Evolutionary conservation across 208 protist genomes (phyloP).

Genomic region (Leishmania gerbilli): DNA sequence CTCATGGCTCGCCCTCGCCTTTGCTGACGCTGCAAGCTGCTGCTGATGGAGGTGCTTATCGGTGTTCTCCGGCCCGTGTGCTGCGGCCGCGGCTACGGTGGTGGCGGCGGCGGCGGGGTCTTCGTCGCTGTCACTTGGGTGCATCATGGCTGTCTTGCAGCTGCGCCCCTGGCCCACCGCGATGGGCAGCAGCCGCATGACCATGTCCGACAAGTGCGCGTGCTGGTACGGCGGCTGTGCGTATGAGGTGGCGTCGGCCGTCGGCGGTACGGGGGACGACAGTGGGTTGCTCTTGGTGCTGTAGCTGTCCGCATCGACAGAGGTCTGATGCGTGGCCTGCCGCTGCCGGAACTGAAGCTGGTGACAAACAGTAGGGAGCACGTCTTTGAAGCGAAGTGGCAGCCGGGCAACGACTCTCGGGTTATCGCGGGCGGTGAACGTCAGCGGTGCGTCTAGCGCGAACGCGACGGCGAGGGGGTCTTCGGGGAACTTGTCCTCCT

Average conservation of each 20-base stretch:
- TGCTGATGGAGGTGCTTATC: background rate
- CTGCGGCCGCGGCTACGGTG: background rate
- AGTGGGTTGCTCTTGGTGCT: background rate
- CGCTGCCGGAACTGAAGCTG: slow-evolving; percentile 30
- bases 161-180: slow-evolving; percentile 21
- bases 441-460: slow-evolving; percentile 24
- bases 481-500: background rate
- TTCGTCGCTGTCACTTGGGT: slow-evolving; percentile 8
- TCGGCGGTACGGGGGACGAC: background rate
- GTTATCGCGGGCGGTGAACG: slow-evolving; percentile 30
- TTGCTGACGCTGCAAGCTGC: background rate
- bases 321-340: slow-evolving; percentile 22
- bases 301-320: slow-evolving; percentile 1
- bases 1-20: background rate
- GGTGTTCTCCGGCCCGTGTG: background rate
- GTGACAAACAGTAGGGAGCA: slow-evolving; percentile 18
- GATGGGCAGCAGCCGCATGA: slow-evolving; percentile 17
- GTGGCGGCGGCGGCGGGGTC: background rate
- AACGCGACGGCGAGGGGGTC: slow-evolving; percentile 23
- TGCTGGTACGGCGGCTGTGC: background rate
- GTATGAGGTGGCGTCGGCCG: background rate
- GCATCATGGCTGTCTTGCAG: slow-evolving; percentile 22
- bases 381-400: slow-evolving; percentile 22
- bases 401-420: slow-evolving; percentile 22
- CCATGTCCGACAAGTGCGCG: slow-evolving; percentile 19